Percentiles rank a stretch among this genome's conserved stretches.
Evolutionary conservation across 306 rosid species (phyloP).

Genomic region (Prunus persica): Prunus_persica_NCBIv2 NC_034011.1:1317501-1318000

Average conservation of each 20-base stretch:
- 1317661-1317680: background rate
- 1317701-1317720: too few species aligned
- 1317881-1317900: constrained; percentile 82
- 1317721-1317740: too few species aligned
- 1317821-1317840: constrained; percentile 87
- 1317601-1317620: constrained; percentile 5
- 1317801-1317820: constrained; percentile 21
- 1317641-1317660: background rate
- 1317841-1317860: constrained; percentile 82
- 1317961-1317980: constrained; percentile 96
- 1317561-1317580: constrained; percentile 93
- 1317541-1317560: constrained; percentile 72
- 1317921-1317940: constrained; percentile 84
- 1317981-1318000: constrained; percentile 69
- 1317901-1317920: constrained; percentile 73
- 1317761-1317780: background rate
- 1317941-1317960: constrained; percentile 89
- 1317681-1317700: background rate
- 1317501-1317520: constrained; percentile 85
- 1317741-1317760: too few species aligned
- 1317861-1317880: constrained; percentile 65
- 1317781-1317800: background rate
- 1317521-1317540: constrained; percentile 93
- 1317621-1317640: background rate
- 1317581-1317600: constrained; percentile 68